Evolutionary conservation across 306 rosid species (phyloP), one percentile per base, ranked within the genome.

Genomic region (Quercus mongolica): DNA sequence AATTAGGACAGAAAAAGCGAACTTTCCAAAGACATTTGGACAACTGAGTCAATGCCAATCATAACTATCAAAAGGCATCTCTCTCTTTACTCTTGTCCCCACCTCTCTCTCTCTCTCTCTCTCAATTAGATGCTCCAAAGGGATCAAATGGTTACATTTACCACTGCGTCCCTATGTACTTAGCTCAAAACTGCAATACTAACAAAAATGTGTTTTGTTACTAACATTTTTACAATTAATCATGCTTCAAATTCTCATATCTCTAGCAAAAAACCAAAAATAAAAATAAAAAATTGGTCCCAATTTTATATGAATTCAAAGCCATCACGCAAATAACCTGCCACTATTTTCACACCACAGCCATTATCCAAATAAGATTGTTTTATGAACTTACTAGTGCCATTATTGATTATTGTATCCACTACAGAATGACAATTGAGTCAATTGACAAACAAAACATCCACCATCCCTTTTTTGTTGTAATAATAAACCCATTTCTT

Each of bases 21-120:
- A 88, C 88, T 87, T 92, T 95, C 94, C 99, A 92, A 90, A 80
- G 75, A 83, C 89, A 87, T 91, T 89, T 81, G 94, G 97, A 91
- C 99, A 91, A 90, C 72, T 55, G 56, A 87, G 99, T 90, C 94
- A 83, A 95, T 90, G 97, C 97, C 97, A 91, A 92, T 92, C 92
- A 95, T 94, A 79, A 81, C 89, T 86, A 88, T 83, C 80, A 85
- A 84, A 88, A 85, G 81, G 90, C 86, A 86, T 78, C 87, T 69
- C 78, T 20, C 78, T 9, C 79, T 68, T 72, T 14, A 31, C 20
- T 1, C 79, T 57, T 67, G 28, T 77, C 83, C 31, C 56, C 69
- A n/a, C 69, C 35, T 56, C 75, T 33, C 77, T 55, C 38, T 33
- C 79, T 74, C 77, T 73, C 25, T 56, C 77, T 73, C 76, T 49